Evolutionary conservation across 1,284 basidiomycete genomes (phyloP), one percentile per base, ranked within the genome.

Genomic region (Ustanciosporium gigantosporum): DNA sequence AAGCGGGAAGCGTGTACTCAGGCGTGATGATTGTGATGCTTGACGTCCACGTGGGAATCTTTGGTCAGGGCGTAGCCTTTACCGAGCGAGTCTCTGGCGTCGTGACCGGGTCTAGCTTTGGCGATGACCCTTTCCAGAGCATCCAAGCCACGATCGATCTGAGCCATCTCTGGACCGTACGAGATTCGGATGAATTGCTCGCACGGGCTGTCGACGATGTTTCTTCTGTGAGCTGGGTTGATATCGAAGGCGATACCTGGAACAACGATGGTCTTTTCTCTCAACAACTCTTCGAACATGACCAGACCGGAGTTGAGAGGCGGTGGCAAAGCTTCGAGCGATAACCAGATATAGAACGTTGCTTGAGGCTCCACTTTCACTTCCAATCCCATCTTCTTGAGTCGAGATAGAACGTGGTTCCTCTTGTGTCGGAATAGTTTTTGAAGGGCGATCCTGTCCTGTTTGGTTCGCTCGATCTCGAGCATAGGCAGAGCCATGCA

Each of bases 281-380:
- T 93, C 35, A 96, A 83, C 27, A 91, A 81, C 79, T 95, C 92
- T 75, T 96, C 92, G 74, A 95, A 95, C 84, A 96, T 94, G 23
- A 88, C 90, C 69, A 95, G 80, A 17, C 92, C 92, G 66, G 89
- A 90, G 80, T 91, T 90, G 34, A 95, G 79, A 5, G 91, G 92
- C 5, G 84, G 68, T 7, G 89, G 88, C 24, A 94, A 83, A 40
- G 81, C 81, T 66, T 86, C 85, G 19, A 96, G 82, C 79, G 90
- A 88, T 43, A 93, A 83, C 90, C 91, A 95, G 77, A 94, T 87
- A 86, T 87, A 36, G 80, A 82, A 14, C 87, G 90, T 34, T 86
- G 87, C 51, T 23, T 53, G 45, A 4, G 69, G 70, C 5, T 62
- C 51, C 19, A 66, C 47, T 13, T 50, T 44, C 17, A 61, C 64